These are phyloP conservation scores for Rhodomyrtus psidioides DNA, from an alignment of 441 rosid species.

Conservation along the genomic window DNA sequence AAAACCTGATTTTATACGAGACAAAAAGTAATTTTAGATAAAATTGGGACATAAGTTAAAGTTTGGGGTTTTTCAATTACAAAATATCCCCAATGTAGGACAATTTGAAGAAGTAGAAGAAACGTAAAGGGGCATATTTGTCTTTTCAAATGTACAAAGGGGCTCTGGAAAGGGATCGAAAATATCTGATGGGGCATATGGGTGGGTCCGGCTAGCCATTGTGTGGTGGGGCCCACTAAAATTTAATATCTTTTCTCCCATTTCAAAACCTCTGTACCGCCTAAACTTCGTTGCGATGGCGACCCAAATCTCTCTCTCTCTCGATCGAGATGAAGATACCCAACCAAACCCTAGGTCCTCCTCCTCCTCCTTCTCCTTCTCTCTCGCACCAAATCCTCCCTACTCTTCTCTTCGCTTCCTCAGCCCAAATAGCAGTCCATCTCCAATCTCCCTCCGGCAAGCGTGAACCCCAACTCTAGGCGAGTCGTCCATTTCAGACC, in stretches of 20 bases:
- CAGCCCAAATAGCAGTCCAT: slow-evolving; percentile 24
- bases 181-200: background rate
- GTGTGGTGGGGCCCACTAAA: background rate
- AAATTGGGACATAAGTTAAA: too few relatives aligned
- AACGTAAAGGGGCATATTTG: background rate
- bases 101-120: background rate
- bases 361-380: background rate
- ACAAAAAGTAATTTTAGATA: too few relatives aligned
- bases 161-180: background rate
- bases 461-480: slow-evolving; percentile 21
- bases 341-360: background rate
- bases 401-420: background rate
- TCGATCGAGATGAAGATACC: background rate
- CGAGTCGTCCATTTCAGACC: slow-evolving; percentile 64
- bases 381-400: background rate
- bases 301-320: background rate
- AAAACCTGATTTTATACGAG: too few relatives aligned
- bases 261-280: background rate
- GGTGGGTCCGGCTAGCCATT: background rate
- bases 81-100: background rate
- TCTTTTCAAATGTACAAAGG: background rate
- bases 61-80: background rate
- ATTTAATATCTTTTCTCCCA: background rate
- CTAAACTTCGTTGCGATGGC: background rate
- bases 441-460: background rate